Evolutionary conservation across 495 filamentous ascomycete species (phyloP), one percentile per base, ranked within the genome.

Genomic region (Lophiostoma macrostomum): DNA sequence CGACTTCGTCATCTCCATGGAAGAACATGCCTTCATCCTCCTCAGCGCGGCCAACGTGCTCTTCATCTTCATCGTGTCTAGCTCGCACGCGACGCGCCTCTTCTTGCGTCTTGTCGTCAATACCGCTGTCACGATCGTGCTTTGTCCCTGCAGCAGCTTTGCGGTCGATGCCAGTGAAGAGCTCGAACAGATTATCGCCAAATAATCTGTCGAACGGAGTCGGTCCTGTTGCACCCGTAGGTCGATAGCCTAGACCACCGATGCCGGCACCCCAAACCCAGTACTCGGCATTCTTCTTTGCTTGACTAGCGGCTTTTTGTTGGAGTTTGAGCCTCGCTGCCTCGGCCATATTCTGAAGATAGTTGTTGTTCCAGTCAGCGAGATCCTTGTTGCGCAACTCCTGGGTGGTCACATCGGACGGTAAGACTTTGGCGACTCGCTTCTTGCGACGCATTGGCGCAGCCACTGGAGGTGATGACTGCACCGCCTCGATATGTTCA

Each of bases 141-240:
- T 80, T 84, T 20, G 48, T 59, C 10, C 64, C 61, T 7, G 63
- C 63, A 1, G 42, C 54, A 5, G 8, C 6, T 18, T 53, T 53
- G 11, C 55, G 50, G 16, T 22, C 66, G 43, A 51, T 59, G 10
- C 66, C 71, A 19, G 69, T 74, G 18, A 86, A 36, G 8, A 69
- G 53, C 24, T 74, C 64, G 28, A 75, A 70, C 4, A 88, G 69
- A 6, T 65, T 51, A 23, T 76, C 71, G 12, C 85, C 84, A 4
- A 74, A 74, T 66, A 85, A 87, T 23, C 67, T 66, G 13, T 67
- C 64, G 14, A 84, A 65, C 8, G 80, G 79, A 53, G 71, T 71
- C 11, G 56, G 27, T 25, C 72, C 51, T 20, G 64, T 68, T 0
- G 66, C 58, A 2, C 52, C 46, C 13, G 76, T 75, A 8, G 82